Evolutionary conservation across 352 stramenopile species (phyloP).

Genomic region (Phytophthora multivora): DNA sequence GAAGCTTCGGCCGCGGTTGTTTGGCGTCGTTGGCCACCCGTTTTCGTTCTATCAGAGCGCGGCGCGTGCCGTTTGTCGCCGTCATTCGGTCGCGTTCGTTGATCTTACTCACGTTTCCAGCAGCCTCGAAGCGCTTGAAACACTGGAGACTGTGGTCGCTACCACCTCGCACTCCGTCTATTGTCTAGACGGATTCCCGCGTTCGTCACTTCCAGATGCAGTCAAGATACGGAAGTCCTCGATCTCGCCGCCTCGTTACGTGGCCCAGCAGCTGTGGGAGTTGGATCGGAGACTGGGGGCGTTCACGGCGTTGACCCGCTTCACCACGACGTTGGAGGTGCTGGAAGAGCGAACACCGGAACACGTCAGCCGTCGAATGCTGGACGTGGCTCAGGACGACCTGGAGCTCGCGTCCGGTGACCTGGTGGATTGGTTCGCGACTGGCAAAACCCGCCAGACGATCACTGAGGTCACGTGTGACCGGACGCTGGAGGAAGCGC

Average conservation of each 20-base stretch:
- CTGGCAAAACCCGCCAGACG: constrained; percentile 25
- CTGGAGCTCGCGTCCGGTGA: constrained; percentile 33
- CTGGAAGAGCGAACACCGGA: constrained; percentile 43
- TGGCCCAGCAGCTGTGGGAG: constrained; percentile 49
- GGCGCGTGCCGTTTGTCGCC: constrained; percentile 24
- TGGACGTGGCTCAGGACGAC: constrained; percentile 56
- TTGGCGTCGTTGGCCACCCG: constrained; percentile 46
- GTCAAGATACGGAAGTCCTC: constrained; percentile 2
- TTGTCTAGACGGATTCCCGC: constrained; percentile 53
- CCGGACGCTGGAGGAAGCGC: constrained; percentile 38
- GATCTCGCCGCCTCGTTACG: constrained; percentile 38
- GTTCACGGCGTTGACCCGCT: constrained; percentile 41
- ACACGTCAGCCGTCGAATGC: constrained; percentile 31
- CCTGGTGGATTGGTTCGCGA: constrained; percentile 37
- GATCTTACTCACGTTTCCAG: constrained; percentile 20
- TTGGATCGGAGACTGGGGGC: constrained; percentile 36
- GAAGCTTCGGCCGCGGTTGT: constrained; percentile 32
- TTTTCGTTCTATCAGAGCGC: constrained; percentile 54
- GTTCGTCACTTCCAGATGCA: constrained; percentile 25
- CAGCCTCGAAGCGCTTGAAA: constrained; percentile 26
- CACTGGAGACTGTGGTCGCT: constrained; percentile 31
- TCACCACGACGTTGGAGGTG: constrained; percentile 45
- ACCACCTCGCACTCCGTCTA: constrained; percentile 26
- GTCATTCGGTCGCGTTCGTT: constrained; percentile 34
- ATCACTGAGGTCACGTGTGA: constrained; percentile 50